Conservation (phyloP, 345 rosid species). For the Sonneratia caseolaris region DNA sequence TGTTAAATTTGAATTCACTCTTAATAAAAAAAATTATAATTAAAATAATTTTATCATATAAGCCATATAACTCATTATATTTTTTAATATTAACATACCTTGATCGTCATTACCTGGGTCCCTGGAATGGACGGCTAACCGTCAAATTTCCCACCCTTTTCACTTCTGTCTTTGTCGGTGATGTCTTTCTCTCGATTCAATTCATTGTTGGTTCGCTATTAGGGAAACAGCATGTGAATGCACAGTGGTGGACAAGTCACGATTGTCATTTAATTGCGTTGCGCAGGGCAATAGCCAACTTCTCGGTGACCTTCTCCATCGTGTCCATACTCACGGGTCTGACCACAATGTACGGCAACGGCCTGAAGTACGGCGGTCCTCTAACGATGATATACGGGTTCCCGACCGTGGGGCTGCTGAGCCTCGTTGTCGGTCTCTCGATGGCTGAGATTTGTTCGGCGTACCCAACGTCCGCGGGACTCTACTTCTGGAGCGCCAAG, state of each 20-base stretch:
- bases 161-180: too few species aligned
- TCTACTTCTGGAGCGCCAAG: constrained; percentile 51
- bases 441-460: constrained; percentile 65
- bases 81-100: too few species aligned
- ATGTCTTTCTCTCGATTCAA: too few species aligned
- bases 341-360: constrained; percentile 34
- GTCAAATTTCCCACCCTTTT: too few species aligned
- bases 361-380: constrained; percentile 45
- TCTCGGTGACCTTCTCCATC: constrained; percentile 41
- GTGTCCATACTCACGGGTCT: constrained; percentile 40
- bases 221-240: not conserved
- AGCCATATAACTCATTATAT: too few species aligned
- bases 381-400: constrained; percentile 47
- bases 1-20: too few species aligned
- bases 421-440: constrained; percentile 27
- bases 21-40: too few species aligned
- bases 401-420: constrained; percentile 35
- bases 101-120: too few species aligned
- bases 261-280: not conserved
- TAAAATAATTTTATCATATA: too few species aligned
- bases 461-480: constrained; percentile 49
- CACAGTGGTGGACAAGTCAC: too few species aligned
- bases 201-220: too few species aligned
- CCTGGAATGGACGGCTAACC: too few species aligned
- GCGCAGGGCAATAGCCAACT: constrained; percentile 34